Base-by-base conservation (phyloP, 2,329 filamentous ascomycete genomes). In the Myriosclerotinia scirpicola region DNA sequence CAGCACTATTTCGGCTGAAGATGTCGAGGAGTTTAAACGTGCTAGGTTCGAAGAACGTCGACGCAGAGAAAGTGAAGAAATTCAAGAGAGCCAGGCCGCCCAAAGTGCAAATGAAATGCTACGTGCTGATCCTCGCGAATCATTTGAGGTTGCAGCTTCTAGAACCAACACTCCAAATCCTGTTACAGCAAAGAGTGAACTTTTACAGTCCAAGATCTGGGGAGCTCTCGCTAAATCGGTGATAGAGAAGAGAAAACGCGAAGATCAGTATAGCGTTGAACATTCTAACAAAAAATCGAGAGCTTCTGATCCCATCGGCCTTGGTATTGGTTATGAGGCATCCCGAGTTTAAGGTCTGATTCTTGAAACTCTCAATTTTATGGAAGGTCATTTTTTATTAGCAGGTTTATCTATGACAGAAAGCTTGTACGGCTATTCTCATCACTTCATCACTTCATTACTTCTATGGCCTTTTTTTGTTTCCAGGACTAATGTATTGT, bases 1-100 rank as follows among this genome's bases (percentile, higher is more conserved):
- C 77, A 94, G 91, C 79, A 96, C 92, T 1, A 93, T 95, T 59
- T 95, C 92, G 1, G 89, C 86, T 26, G 85, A 84, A 1, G 85
- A 86, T 54, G 75, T 76, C 9, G 82, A 84, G 26, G 84, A 86
- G 72, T 78, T 86, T 34, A 83, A 83, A 0, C 80, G 84, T 5
- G 82, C 85, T 67, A 84, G 84, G 0, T 71, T 69, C 66, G 68
- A 67, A 60, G 71, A 68, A 61, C 64, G 46, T 36, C 73, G 75
- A 26, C 78, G 79, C 11, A 79, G 79, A 2, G 79, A 80, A 17
- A 82, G 90, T 52, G 85, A 90, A 69, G 87, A 90, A 54, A 79
- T 93, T 0, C 84, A 83, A 44, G 90, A 90, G 73, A 92, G 90
- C 67, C 90, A 91, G 73, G 91, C 92, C 11, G 93, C 89, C 73